A percentile compares a stretch with the other conserved stretches of the same genome.
phyloP scores from a whole-genome alignment of 345 rosid genomes.

The Salix brachista region DNA sequence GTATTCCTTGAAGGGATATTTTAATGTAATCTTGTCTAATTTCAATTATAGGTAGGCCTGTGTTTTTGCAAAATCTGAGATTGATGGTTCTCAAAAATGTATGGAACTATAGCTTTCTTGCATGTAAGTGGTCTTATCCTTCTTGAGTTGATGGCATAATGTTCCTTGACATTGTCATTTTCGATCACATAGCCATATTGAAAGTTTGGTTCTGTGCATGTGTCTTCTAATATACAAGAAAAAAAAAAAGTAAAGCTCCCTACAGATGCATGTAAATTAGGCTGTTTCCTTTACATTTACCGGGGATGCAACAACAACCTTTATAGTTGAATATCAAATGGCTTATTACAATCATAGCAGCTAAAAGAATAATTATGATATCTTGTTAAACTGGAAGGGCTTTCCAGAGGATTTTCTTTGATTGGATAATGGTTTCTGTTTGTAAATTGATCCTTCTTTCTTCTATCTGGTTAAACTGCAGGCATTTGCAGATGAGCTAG shows the following conservation, averaged over 20 bases:
- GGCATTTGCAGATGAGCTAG: slow-evolving; percentile 81
- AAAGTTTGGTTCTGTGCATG: background rate
- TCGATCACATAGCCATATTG: background rate
- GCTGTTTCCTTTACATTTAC: background rate
- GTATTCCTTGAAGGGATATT: background rate
- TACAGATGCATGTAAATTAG: background rate
- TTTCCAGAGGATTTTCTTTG: background rate
- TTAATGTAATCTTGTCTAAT: background rate
- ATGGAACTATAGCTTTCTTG: background rate
- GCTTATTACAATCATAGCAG: no score
- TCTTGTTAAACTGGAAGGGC: background rate
- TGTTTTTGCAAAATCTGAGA: background rate
- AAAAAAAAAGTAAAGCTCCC: background rate
- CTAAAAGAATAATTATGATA: background rate
- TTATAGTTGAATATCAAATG: no score
- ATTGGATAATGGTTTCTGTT: background rate
- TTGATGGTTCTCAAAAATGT: background rate
- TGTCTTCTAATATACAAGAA: no score
- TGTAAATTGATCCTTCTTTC: slow-evolving; percentile 16
- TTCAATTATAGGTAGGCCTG: background rate
- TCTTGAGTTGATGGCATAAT: background rate
- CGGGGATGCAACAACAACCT: background rate
- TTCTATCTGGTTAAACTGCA: slow-evolving; percentile 18
- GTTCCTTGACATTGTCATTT: background rate
- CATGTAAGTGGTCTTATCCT: background rate